These are phyloP conservation scores for Lactifluus subvellereus DNA, from an alignment of 768 basidiomycete species.

Conservation along the genomic window DNA sequence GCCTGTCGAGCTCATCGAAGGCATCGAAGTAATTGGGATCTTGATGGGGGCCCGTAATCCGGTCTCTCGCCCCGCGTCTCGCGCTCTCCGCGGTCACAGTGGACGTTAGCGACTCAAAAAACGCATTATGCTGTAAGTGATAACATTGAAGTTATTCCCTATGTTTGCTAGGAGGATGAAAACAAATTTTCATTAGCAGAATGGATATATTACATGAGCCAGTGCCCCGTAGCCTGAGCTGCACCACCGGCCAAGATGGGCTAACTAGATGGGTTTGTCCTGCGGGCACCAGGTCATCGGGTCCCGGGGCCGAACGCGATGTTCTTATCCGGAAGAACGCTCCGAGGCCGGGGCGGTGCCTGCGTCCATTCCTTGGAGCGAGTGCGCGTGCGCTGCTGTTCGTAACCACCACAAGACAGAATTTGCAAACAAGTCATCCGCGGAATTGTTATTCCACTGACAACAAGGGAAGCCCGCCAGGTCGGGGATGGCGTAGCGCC, in stretches of 20 bases:
- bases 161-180: not conserved
- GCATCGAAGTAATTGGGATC: not conserved
- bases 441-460: conserved; percentile 7
- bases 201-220: not conserved
- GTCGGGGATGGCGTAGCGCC: conserved; percentile 22
- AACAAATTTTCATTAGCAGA: not conserved
- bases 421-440: conserved; percentile 20
- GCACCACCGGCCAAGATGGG: not conserved
- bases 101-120: not conserved
- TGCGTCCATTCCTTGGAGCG: conserved; percentile 19
- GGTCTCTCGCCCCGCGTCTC: not conserved
- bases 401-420: conserved; percentile 12
- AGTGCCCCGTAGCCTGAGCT: not conserved
- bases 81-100: conserved; percentile 11
- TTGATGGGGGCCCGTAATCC: not conserved
- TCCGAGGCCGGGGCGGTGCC: conserved; percentile 10
- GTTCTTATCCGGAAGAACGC: conserved; percentile 3
- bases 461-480: not conserved
- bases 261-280: conserved; percentile 1
- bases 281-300: conserved; percentile 2
- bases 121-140: conserved; percentile 3
- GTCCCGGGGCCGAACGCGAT: not conserved
- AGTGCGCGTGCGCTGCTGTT: conserved; percentile 11
- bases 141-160: not conserved
- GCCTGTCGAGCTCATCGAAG: conserved; percentile 8